Conservation (phyloP, 805 yeast genomes). For the Blastobotrys attinorum region DNA sequence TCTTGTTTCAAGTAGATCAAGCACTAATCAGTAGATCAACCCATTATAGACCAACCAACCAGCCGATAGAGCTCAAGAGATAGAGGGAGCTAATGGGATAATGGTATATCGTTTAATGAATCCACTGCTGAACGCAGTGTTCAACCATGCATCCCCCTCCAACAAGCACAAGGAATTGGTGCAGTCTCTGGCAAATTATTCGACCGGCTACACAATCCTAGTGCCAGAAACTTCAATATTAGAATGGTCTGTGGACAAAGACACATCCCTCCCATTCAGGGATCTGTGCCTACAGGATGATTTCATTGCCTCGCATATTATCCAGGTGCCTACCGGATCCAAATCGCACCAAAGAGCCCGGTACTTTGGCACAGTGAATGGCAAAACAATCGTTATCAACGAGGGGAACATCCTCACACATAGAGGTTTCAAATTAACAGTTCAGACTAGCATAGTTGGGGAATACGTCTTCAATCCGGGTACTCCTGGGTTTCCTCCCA, state of each 20-base stretch:
- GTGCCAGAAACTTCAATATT: constrained; percentile 53
- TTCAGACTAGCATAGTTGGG: constrained; percentile 37
- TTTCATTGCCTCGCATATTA: constrained; percentile 56
- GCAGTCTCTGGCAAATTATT: constrained; percentile 28
- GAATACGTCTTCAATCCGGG: constrained; percentile 46
- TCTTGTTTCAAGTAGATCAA: no score
- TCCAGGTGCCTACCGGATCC: constrained; percentile 30
- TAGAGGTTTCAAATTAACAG: constrained; percentile 46
- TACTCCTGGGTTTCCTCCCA: constrained; percentile 52
- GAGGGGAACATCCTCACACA: constrained; percentile 49
- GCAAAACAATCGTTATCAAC: constrained; percentile 47
- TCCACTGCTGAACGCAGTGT: constrained; percentile 56
- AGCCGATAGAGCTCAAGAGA: no score
- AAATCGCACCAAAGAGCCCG: constrained; percentile 18
- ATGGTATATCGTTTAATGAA: constrained; percentile 31
- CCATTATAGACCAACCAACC: no score
- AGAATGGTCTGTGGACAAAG: constrained; percentile 33
- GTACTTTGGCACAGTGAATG: constrained; percentile 19
- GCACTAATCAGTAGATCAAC: no score
- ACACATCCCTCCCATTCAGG: constrained; percentile 32
- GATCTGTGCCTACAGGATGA: constrained; percentile 54
- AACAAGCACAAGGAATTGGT: constrained; percentile 14
- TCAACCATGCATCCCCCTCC: constrained; percentile 52
- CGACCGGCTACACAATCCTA: constrained; percentile 49
- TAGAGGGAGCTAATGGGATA: neutral